A percentile compares a stretch with the other conserved stretches of the same genome.
phyloP scores from a whole-genome alignment of 2,329 filamentous ascomycete species.

The Cladosporium sp. region DNA sequence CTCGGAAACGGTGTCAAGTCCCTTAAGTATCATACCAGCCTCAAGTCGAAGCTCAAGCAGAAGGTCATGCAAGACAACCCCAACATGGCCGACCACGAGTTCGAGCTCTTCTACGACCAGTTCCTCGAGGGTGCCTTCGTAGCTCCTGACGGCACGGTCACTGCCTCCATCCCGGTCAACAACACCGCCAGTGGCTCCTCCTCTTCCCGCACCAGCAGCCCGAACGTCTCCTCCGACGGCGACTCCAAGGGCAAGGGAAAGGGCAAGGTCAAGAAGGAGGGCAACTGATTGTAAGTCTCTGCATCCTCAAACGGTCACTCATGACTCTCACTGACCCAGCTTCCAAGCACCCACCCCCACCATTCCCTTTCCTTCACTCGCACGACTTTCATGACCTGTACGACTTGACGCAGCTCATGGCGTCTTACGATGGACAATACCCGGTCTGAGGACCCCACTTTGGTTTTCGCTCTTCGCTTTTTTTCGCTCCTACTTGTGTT shows the following conservation, averaged over 20 bases:
- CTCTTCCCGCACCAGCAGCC: neutral
- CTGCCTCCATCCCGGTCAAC: neutral
- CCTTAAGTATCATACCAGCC: conserved; percentile 5
- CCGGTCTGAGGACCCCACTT: neutral
- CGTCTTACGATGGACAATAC: neutral
- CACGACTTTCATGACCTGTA: neutral
- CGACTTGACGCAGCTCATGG: neutral
- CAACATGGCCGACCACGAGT: neutral
- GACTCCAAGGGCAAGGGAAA: conserved; percentile 2
- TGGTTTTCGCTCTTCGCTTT: conserved; percentile 1
- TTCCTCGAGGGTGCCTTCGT: conserved; percentile 16
- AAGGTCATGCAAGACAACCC: neutral
- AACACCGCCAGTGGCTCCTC: neutral
- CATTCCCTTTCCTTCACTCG: neutral
- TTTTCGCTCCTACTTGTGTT: neutral
- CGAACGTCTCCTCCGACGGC: neutral
- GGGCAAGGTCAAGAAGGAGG: neutral
- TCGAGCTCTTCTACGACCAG: conserved; percentile 18
- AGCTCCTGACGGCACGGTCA: no score
- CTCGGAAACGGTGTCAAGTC: conserved; percentile 51
- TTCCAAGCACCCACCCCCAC: neutral
- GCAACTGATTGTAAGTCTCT: neutral
- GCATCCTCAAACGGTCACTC: neutral
- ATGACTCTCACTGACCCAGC: neutral
- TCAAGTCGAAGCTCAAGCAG: conserved; percentile 6